Conservation (phyloP, 352 stramenopile genomes). For the Pythium periplocum region DNA sequence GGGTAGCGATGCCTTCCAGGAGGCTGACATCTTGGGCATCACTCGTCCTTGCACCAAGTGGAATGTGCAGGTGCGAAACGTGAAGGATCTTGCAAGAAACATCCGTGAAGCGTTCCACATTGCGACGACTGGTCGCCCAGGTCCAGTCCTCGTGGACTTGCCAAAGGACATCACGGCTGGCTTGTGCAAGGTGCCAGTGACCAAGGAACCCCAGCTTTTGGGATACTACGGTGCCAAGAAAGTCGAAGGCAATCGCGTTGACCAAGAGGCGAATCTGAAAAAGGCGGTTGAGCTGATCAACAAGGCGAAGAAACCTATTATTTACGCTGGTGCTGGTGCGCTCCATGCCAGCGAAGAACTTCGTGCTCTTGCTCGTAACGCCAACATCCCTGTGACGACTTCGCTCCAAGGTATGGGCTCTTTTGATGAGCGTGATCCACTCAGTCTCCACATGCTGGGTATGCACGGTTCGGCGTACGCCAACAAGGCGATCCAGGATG, state of each 20-base stretch:
- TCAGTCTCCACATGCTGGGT: slow-evolving; percentile 95
- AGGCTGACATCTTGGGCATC: slow-evolving; percentile 81
- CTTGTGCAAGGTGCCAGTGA: slow-evolving; percentile 64
- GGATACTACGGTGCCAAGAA: slow-evolving; percentile 86
- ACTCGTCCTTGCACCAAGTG: slow-evolving; percentile 93
- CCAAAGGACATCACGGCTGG: slow-evolving; percentile 93
- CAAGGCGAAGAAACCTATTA: slow-evolving; percentile 92
- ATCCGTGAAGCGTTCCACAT: slow-evolving; percentile 97
- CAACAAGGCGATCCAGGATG: slow-evolving; percentile 95
- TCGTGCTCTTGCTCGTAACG: slow-evolving; percentile 84
- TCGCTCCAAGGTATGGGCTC: slow-evolving; percentile 91
- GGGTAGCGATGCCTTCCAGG: slow-evolving; percentile 91
- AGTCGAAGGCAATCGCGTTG: slow-evolving; percentile 70
- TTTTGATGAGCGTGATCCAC: slow-evolving; percentile 91
- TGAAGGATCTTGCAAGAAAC: slow-evolving; percentile 92
- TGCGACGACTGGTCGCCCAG: slow-evolving; percentile 89
- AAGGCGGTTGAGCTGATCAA: slow-evolving; percentile 87
- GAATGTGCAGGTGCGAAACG: slow-evolving; percentile 95
- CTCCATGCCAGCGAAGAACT: slow-evolving; percentile 88
- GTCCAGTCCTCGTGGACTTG: slow-evolving; percentile 93
- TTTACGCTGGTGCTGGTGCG: slow-evolving; percentile 91
- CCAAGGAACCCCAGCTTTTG: slow-evolving; percentile 70
- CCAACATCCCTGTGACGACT: slow-evolving; percentile 94
- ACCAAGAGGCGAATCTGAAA: slow-evolving; percentile 73
- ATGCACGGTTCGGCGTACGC: slow-evolving; percentile 96